Evolutionary conservation across 2,329 filamentous ascomycete species (phyloP).

Genomic region (Pseudocercospora vitis): DNA sequence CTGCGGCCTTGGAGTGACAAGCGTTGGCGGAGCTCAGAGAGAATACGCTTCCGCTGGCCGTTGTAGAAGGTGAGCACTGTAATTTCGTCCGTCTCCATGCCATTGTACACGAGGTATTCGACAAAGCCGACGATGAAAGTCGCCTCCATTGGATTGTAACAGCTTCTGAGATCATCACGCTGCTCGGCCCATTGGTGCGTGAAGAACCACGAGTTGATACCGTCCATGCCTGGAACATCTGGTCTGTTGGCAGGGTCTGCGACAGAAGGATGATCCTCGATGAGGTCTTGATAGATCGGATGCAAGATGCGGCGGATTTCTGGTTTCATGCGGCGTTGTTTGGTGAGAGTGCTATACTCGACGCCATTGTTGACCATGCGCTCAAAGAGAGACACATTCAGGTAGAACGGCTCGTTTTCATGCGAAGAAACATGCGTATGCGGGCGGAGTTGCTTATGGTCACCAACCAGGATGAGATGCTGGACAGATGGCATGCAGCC

Average conservation of each 20-base stretch:
- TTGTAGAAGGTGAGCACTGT: conserved; percentile 88
- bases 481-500: conserved; percentile 62
- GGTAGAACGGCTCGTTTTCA: conserved; percentile 59
- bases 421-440: conserved; percentile 64
- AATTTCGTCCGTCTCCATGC: conserved; percentile 60
- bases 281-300: conserved; percentile 62
- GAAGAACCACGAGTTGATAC: conserved; percentile 61
- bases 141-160: conserved; percentile 69
- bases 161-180: conserved; percentile 63
- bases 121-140: conserved; percentile 73
- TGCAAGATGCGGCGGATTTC: conserved; percentile 62
- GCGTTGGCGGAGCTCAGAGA: conserved; percentile 46
- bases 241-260: conserved; percentile 46
- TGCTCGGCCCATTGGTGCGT: conserved; percentile 65
- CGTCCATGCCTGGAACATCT: conserved; percentile 63
- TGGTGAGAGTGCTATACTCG: conserved; percentile 62
- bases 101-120: conserved; percentile 70
- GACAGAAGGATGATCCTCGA: conserved; percentile 60
- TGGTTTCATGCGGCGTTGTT: conserved; percentile 72
- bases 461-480: conserved; percentile 70
- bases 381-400: conserved; percentile 78
- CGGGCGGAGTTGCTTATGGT: conserved; percentile 76
- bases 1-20: conserved; percentile 31
- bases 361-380: conserved; percentile 67
- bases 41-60: conserved; percentile 70